Evolutionary conservation across 2,329 filamentous ascomycete species (phyloP).

Genomic region (Acrodontium crateriforme): DNA sequence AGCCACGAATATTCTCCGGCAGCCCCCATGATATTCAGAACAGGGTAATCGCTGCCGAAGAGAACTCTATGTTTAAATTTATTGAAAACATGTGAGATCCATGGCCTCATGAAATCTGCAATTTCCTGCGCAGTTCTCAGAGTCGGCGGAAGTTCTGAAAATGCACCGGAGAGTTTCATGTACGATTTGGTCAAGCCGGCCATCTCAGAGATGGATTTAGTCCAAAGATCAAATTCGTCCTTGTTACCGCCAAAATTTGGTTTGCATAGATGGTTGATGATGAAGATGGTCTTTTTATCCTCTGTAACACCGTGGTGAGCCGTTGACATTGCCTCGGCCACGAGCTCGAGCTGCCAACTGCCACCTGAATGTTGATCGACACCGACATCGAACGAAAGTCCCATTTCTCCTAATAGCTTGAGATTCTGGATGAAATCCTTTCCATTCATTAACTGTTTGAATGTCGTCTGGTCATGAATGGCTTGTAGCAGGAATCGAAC

Average conservation of each 20-base stretch:
- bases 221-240: constrained; percentile 54
- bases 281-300: constrained; percentile 46
- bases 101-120: constrained; percentile 46
- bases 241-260: constrained; percentile 40
- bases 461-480: constrained; percentile 22
- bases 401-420: constrained; percentile 41
- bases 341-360: constrained; percentile 39
- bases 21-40: constrained; percentile 59
- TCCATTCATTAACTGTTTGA: constrained; percentile 23
- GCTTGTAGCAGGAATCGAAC: constrained; percentile 69
- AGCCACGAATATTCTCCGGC: constrained; percentile 50
- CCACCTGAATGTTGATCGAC: constrained; percentile 70
- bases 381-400: constrained; percentile 66
- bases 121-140: constrained; percentile 47
- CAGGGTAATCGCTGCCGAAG: constrained; percentile 90
- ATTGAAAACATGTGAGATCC: constrained; percentile 57
- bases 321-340: constrained; percentile 22
- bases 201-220: constrained; percentile 52
- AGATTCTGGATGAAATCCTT: constrained; percentile 35
- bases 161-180: constrained; percentile 82
- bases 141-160: constrained; percentile 59
- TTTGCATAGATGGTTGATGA: constrained; percentile 83
- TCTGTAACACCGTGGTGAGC: constrained; percentile 48
- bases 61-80: constrained; percentile 63
- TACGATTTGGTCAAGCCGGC: constrained; percentile 53